These are phyloP conservation scores for Ascochyta viciae-villosae DNA, from an alignment of 2,329 filamentous ascomycete genomes.

Conservation along the genomic window DNA sequence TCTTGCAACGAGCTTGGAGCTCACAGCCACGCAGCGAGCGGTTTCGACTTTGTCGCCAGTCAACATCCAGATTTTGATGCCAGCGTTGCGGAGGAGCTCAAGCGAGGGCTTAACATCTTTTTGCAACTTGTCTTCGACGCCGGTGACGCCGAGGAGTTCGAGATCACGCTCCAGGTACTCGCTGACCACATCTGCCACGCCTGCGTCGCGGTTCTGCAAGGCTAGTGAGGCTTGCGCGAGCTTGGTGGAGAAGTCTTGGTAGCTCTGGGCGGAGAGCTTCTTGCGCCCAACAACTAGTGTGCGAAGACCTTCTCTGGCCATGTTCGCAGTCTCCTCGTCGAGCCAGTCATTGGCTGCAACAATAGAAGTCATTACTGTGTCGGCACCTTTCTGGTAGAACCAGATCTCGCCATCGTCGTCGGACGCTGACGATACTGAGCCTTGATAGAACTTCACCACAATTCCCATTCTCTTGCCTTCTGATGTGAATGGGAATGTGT, in stretches of 20 bases:
- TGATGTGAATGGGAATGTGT: conserved; percentile 96
- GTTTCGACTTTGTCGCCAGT: conserved; percentile 99
- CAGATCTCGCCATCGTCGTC: conserved; percentile 79
- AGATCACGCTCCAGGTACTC: conserved; percentile 86
- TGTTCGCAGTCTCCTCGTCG: conserved; percentile 98
- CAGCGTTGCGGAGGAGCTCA: conserved; percentile 92
- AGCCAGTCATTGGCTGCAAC: conserved; percentile 98
- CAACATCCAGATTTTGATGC: conserved; percentile 99
- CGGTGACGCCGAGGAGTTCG: conserved; percentile 94
- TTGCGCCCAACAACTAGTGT: conserved; percentile 96
- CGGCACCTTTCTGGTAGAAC: conserved; percentile 98
- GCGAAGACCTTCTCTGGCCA: conserved; percentile 94
- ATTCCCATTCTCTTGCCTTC: conserved; percentile 99
- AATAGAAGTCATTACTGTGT: conserved; percentile 97
- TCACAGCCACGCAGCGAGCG: conserved; percentile 92
- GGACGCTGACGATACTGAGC: conserved; percentile 50
- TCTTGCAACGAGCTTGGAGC: conserved; percentile 88
- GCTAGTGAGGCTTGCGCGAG: conserved; percentile 83
- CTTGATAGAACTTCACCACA: conserved; percentile 78
- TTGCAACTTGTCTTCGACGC: conserved; percentile 96
- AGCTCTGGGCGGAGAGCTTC: conserved; percentile 78
- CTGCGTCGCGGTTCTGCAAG: conserved; percentile 78
- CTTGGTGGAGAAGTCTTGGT: conserved; percentile 76
- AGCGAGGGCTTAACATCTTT: conserved; percentile 94
- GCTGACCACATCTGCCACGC: conserved; percentile 80